These are phyloP conservation scores for Lolium multiflorum DNA, from an alignment of 176 grass and related monocot species.

Conservation along the genomic window DNA sequence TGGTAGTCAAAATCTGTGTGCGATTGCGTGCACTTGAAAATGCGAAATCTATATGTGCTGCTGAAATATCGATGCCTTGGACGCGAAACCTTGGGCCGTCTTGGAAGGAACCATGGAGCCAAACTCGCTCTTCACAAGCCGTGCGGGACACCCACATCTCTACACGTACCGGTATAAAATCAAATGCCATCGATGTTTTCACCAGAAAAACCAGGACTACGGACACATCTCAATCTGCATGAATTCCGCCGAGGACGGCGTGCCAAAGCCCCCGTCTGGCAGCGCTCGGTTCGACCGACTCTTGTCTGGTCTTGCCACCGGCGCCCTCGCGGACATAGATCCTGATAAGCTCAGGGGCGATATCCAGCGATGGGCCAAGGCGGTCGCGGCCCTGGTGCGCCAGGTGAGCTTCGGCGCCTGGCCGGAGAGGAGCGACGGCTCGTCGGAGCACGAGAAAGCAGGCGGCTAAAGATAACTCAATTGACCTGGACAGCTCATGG, in stretches of 20 bases:
- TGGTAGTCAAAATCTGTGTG: not conserved
- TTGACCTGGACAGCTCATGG: not conserved
- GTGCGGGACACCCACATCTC: slow-evolving; percentile 64
- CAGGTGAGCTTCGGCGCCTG: slow-evolving; percentile 74
- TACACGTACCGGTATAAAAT: slow-evolving; percentile 34
- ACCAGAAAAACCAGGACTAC: not conserved
- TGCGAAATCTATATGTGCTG: not conserved
- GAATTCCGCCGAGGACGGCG: not conserved
- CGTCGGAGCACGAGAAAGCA: slow-evolving; percentile 1
- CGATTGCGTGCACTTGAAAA: slow-evolving; percentile 34
- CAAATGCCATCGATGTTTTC: not conserved
- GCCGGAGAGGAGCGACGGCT: slow-evolving; percentile 38
- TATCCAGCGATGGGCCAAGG: slow-evolving; percentile 82
- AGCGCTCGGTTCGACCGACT: slow-evolving; percentile 52
- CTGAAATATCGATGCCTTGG: slow-evolving; percentile 46
- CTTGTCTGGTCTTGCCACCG: slow-evolving; percentile 55
- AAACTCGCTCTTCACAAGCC: slow-evolving; percentile 54
- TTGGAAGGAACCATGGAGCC: slow-evolving; percentile 56
- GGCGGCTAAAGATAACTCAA: not conserved
- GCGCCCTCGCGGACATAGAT: slow-evolving; percentile 59
- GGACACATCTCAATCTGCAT: slow-evolving; percentile 34
- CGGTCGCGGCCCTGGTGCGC: slow-evolving; percentile 59
- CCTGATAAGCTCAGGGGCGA: slow-evolving; percentile 69
- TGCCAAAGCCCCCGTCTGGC: slow-evolving; percentile 9
- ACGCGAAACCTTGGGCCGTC: slow-evolving; percentile 54